Conservation (phyloP, 164 flowering plant species). For the Tetrastigma voinierianum region DNA sequence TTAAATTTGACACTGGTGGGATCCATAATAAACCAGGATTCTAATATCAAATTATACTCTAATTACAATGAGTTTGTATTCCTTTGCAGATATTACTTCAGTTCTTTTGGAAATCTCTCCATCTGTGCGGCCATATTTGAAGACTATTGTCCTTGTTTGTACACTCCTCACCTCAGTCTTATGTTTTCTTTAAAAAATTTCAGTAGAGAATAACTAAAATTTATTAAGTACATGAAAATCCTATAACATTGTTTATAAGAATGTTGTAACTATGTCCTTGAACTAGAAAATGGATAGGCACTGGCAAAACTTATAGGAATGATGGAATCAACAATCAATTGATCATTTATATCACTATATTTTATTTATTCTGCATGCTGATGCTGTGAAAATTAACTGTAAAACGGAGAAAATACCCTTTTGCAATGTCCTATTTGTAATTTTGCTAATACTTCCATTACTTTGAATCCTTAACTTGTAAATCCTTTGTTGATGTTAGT, state of each 20-base stretch:
- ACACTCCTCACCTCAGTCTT: slow-evolving; percentile 50
- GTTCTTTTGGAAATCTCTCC: slow-evolving; percentile 39
- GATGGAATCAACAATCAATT: no score
- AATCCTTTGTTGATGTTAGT: no score
- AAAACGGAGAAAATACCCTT: no score
- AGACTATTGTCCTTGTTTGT: slow-evolving; percentile 92
- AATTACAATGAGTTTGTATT: no score
- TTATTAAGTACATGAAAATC: no score
- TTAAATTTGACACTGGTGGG: no score
- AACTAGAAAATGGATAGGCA: background rate
- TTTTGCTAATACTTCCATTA: no score
- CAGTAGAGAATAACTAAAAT: background rate
- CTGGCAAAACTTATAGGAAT: background rate
- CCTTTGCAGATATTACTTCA: slow-evolving; percentile 39
- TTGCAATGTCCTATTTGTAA: no score
- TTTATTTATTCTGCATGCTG: background rate
- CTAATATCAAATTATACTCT: no score
- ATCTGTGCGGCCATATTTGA: slow-evolving; percentile 31
- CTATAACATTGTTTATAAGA: background rate
- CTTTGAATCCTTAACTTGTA: no score
- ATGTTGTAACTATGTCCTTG: background rate
- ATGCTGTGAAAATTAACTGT: background rate
- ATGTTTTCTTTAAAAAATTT: background rate
- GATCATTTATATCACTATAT: no score
- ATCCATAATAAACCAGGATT: no score